Base-by-base conservation (phyloP, 2,329 filamentous ascomycete genomes). In the Daldinia sp. region DNA sequence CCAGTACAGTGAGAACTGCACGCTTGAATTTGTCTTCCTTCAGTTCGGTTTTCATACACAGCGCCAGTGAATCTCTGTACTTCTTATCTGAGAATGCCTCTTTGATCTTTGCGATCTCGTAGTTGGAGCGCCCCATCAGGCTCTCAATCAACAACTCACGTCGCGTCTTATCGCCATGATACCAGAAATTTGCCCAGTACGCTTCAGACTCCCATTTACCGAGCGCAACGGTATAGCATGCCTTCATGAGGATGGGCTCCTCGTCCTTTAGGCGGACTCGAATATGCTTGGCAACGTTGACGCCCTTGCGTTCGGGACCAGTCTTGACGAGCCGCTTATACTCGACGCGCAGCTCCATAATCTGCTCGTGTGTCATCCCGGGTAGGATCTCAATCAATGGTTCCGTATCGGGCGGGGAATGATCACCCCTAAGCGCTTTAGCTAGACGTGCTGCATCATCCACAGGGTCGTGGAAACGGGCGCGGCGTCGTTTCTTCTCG, bases 161-260 rank as follows among this genome's bases (percentile, higher is more conserved):
- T 2, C 93, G 88, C 6, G 90, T 93, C 75, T 91, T 92, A 79
- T 95, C 92, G 41, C 91, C 90, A 78, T 98, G 95, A 81, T 98
- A 98, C 90, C 94, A 98, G 80, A 93, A 97, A 79, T 98, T 98
- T 67, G 95, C 94, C 94, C 96, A 99, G 84, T 97, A 97, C 0
- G 93, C 93, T 79, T 99, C 96, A 73, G 90, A 91, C 82, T 98
- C 96, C 90, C 94, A 98, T 59, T 88, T 87, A 9, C 96, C 96
- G 0, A 98, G 87, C 0, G 95, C 94, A 2, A 93, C 94, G 3
- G 94, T 90, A 79, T 98, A 98, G 76, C 92, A 94, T 6, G 92
- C 92, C 81, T 98, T 98, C 81, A 94, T 95, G 72, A 98, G 90
- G 73, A 89, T 90, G 4, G 90, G 85, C 60, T 91, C 86, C 73